phyloP scores from a whole-genome alignment of 2,329 filamentous ascomycete genomes.

The Exophiala lecanii-corni region DNA sequence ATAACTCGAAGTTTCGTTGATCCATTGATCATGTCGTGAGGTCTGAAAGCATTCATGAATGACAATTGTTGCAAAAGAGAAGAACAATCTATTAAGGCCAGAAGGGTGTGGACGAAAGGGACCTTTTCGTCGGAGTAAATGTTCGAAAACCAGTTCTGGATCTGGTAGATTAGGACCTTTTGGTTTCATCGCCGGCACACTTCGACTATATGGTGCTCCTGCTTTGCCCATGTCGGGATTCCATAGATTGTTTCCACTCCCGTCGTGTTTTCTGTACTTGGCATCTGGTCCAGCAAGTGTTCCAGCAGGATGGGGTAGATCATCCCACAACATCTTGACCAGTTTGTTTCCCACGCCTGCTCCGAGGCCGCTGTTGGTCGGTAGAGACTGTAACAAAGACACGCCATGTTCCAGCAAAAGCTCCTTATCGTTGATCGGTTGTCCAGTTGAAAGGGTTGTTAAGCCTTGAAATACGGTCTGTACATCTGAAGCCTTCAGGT shows the following conservation, averaged over 20 bases:
- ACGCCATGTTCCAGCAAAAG: slow-evolving; percentile 49
- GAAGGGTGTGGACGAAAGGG: slow-evolving; percentile 42
- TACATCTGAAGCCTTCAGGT: slow-evolving; percentile 37
- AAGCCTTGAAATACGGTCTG: slow-evolving; percentile 39
- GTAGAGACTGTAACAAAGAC: slow-evolving; percentile 48
- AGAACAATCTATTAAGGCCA: slow-evolving; percentile 43
- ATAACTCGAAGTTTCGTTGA: slow-evolving; percentile 46
- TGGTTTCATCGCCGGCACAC: slow-evolving; percentile 43
- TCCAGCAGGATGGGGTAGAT: slow-evolving; percentile 49
- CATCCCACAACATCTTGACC: slow-evolving; percentile 50
- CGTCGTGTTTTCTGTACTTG: slow-evolving; percentile 43
- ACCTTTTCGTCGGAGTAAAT: slow-evolving; percentile 40
- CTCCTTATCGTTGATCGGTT: slow-evolving; percentile 46
- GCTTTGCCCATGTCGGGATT: slow-evolving; percentile 51
- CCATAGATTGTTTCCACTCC: slow-evolving; percentile 46
- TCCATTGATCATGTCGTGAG: slow-evolving; percentile 35
- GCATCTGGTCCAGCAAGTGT: slow-evolving; percentile 44
- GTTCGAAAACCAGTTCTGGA: slow-evolving; percentile 45
- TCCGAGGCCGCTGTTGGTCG: slow-evolving; percentile 46
- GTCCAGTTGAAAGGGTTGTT: slow-evolving; percentile 41
- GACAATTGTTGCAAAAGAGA: slow-evolving; percentile 46
- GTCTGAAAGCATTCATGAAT: slow-evolving; percentile 48
- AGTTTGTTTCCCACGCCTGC: slow-evolving; percentile 47
- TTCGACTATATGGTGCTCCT: slow-evolving; percentile 44
- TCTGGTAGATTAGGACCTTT: slow-evolving; percentile 49